A percentile compares a stretch with the other conserved stretches of the same genome.
phyloP scores from a whole-genome alignment of 2,329 filamentous ascomycete genomes.

The Niveomyces coronatus region DNA sequence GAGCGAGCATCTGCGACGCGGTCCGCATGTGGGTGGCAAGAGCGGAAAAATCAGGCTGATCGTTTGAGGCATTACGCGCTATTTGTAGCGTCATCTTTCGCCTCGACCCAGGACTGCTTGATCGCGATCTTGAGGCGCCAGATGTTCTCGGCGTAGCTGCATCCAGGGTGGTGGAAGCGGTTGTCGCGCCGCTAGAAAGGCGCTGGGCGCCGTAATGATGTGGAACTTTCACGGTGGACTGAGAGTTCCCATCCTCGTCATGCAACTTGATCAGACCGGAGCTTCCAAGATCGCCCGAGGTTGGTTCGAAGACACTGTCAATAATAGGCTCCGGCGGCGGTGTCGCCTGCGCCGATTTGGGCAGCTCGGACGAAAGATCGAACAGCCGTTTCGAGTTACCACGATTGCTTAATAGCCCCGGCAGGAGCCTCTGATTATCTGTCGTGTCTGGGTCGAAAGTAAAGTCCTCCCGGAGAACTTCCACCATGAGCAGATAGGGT shows the following conservation, averaged over 20 bases:
- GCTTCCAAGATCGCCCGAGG: conserved; percentile 65
- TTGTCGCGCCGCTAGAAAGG: conserved; percentile 51
- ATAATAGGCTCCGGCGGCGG: conserved; percentile 33
- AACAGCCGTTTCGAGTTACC: conserved; percentile 51
- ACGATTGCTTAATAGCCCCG: conserved; percentile 46
- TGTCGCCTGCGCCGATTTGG: conserved; percentile 35
- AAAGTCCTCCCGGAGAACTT: conserved; percentile 73
- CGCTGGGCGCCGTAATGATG: conserved; percentile 34
- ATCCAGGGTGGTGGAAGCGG: conserved; percentile 49
- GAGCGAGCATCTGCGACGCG: conserved; percentile 77
- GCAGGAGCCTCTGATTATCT: conserved; percentile 59
- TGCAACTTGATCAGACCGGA: conserved; percentile 56
- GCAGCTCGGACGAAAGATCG: conserved; percentile 56
- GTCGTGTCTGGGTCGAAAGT: conserved; percentile 66
- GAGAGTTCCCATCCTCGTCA: conserved; percentile 33
- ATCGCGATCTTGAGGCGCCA: conserved; percentile 55
- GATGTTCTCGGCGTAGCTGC: conserved; percentile 59
- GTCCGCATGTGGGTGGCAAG: conserved; percentile 81
- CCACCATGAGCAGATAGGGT: conserved; percentile 75
- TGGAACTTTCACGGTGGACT: conserved; percentile 18
- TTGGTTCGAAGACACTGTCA: conserved; percentile 79
- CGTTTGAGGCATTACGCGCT: conserved; percentile 43
- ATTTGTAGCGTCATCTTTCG: conserved; percentile 51
- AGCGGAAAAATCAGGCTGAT: conserved; percentile 73
- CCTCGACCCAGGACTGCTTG: conserved; percentile 52